Percentiles rank a stretch among this genome's conserved stretches.
phyloP scores from a whole-genome alignment of 345 rosid genomes.

The Reutealis trisperma region DNA sequence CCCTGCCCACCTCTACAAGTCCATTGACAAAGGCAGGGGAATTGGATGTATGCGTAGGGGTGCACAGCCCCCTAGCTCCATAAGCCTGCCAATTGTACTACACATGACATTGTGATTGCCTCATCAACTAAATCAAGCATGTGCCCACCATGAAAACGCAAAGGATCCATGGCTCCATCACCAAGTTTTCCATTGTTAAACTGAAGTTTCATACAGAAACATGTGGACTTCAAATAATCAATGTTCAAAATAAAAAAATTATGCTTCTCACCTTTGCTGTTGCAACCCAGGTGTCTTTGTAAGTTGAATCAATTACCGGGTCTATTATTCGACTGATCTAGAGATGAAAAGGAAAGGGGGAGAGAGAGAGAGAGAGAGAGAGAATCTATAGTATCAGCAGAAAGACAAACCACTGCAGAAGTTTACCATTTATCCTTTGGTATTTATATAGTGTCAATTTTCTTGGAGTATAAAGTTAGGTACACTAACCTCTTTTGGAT shows the following conservation, averaged over 20 bases:
- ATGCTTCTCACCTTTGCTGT: constrained; percentile 73
- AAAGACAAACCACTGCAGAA: not conserved
- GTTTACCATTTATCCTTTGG: not conserved
- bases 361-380: not conserved
- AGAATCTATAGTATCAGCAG: constrained; percentile 12
- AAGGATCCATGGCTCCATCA: not conserved
- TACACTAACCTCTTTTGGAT: constrained; percentile 62
- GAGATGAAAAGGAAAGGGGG: constrained; percentile 15
- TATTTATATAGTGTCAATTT: not conserved
- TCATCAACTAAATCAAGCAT: no score
- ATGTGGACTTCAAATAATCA: not conserved
- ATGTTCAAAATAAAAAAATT: not conserved
- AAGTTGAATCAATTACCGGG: constrained; percentile 83
- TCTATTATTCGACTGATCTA: constrained; percentile 71
- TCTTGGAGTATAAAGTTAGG: not conserved
- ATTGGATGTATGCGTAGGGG: no score
- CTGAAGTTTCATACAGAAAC: not conserved
- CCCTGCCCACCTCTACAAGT: no score
- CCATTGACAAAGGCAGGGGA: no score
- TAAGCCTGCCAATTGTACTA: no score
- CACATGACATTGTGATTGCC: no score
- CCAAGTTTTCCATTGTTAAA: not conserved
- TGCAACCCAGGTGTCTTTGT: constrained; percentile 78
- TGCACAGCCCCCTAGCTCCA: no score
- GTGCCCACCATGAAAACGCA: no score